Evolutionary conservation across 768 basidiomycete species (phyloP), one percentile per base, ranked within the genome.

Genomic region (Lentinula sp.): DNA sequence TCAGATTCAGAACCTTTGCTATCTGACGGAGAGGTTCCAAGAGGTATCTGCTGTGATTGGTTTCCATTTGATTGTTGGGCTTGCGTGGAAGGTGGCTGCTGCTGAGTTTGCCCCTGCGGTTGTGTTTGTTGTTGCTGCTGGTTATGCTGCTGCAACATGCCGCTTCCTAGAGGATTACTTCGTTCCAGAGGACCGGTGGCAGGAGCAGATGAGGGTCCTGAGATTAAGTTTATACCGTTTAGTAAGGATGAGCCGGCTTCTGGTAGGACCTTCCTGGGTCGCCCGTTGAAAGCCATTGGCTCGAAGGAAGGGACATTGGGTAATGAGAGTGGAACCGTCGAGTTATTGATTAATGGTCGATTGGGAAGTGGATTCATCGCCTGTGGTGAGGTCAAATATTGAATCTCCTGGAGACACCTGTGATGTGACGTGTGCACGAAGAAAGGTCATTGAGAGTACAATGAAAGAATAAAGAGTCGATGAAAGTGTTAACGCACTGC

Each of bases 351-450:
- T 60, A 93, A 78, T 2, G 92, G 89, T 67, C 93, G 85, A 62
- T 93, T 91, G 2, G 94, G 94, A 55, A 98, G 80, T 48, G 97
- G 97, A 71, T 99, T 99, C 83, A 98, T 89, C 5, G 97, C 95
- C 72, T 97, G 92, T 1, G 94, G 88, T 0, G 96, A 98, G 1
- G 97, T 99, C 58, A 99, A 79, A 74, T 99, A 99, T 11, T 93
- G 92, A 65, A 99, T 91, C 80, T 99, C 97, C 76, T 98, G 97
- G 28, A 99, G 80, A 75, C 97, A 98, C 75, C 92, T 95, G 64
- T 5, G 59, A 34, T 55, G 58, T 59, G 58, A 58, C 57, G 53
- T 37, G 58, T 51, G 57, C 49, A 57, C 63, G 62, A 39, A 40
- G 57, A 31, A 39, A 23, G 54, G 21, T 45, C 31, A 54, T 56